Percentiles rank a stretch among this genome's conserved stretches.
These are phyloP conservation scores for Evernia prunastri DNA, from an alignment of 495 filamentous ascomycete species.

Conservation along the genomic window DNA sequence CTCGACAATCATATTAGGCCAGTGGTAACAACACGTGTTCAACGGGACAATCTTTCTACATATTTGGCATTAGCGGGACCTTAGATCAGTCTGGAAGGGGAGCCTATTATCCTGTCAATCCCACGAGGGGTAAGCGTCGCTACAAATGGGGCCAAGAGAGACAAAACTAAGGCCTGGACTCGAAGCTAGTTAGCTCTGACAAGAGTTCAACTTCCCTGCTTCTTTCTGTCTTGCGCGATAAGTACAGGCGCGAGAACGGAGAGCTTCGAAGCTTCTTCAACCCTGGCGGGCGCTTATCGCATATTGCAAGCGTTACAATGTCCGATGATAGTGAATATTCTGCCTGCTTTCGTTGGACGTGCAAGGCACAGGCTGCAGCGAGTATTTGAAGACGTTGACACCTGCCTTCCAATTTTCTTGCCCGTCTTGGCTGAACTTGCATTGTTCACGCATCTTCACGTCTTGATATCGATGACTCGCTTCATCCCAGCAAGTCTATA, in stretches of 20 bases:
- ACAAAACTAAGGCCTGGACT: too few species aligned
- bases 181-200: too few species aligned
- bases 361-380: background rate
- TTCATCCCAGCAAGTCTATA: background rate
- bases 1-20: too few species aligned
- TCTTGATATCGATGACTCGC: background rate
- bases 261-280: background rate
- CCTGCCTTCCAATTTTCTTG: background rate
- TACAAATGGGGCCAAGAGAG: too few species aligned
- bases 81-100: too few species aligned
- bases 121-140: too few species aligned
- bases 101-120: too few species aligned
- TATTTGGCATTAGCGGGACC: too few species aligned
- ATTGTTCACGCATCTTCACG: background rate
- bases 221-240: background rate
- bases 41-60: too few species aligned
- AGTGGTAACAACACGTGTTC: too few species aligned
- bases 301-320: background rate
- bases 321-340: background rate
- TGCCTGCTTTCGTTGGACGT: background rate
- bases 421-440: background rate
- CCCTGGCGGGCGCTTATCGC: background rate
- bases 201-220: background rate
- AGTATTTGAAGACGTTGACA: background rate
- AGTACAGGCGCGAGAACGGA: background rate